phyloP scores from a whole-genome alignment of 495 filamentous ascomycete genomes.

The Aspergillus indologenus region DNA sequence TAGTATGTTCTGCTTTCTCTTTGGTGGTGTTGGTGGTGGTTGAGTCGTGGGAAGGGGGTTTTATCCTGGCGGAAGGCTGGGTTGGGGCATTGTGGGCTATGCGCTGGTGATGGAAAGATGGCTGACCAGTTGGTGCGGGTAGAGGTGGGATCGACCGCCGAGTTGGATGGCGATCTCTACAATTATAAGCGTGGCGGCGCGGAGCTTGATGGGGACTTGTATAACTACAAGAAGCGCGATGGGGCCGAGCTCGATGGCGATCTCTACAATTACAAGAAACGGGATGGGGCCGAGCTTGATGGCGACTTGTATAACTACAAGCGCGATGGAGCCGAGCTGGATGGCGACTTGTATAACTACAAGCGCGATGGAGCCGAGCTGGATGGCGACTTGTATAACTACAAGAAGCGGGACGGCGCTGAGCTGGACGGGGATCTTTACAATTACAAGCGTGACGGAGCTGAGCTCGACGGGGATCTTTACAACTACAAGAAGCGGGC shows the following conservation, averaged over 20 bases:
- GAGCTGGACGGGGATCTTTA: background rate
- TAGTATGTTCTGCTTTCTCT: background rate
- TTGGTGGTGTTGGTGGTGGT: background rate
- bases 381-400: background rate
- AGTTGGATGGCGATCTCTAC: background rate
- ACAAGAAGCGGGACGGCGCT: background rate
- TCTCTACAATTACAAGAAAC: background rate
- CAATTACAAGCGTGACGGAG: background rate
- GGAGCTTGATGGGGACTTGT: background rate
- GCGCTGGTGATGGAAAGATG: no score
- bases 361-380: background rate
- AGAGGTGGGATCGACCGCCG: background rate
- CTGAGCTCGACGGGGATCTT: background rate
- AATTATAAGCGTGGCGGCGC: background rate
- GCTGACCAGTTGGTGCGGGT: no score
- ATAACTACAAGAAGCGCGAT: constrained; percentile 3
- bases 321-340: background rate
- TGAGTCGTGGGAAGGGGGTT: no score
- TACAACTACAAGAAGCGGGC: background rate
- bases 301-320: background rate
- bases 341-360: background rate
- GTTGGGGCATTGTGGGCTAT: no score
- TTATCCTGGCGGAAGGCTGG: no score
- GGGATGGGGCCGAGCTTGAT: background rate
- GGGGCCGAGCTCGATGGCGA: background rate